Evolutionary conservation across 2,329 filamentous ascomycete genomes (phyloP), one percentile per base, ranked within the genome.

Genomic region (Pseudogymnoascus sp.): DNA sequence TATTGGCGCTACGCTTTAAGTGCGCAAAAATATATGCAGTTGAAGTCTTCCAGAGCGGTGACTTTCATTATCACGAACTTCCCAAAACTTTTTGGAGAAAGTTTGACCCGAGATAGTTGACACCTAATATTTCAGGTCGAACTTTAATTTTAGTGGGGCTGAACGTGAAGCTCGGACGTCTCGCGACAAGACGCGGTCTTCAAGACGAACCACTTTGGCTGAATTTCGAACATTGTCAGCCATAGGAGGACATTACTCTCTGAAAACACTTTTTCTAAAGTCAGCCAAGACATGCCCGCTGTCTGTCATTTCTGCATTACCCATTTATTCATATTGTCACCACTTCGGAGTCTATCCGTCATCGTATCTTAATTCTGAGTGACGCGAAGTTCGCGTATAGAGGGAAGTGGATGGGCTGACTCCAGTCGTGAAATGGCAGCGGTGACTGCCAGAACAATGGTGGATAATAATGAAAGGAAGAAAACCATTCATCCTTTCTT

Each of bases 401-500:
- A 58, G 42, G 33, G 42, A 36, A 44, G 33, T 36, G 51, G 58
- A 64, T 58, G 48, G 35, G 51, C 27, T 35, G 13, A 21, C 38
- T 15, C 51, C 61, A 44, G 59, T 39, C 65, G 63, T 48, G 48
- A 33, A 55, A 72, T 72, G 70, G 70, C 71, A 65, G 68, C 68
- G 35, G 62, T 72, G 51, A 63, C 68, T 35, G 64, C 67, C 41
- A 68, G 64, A 67, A 69, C 65, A 39, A 69, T 71, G 69, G 68
- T 66, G 63, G 67, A 68, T 62, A 59, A 68, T 59, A 67, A 69
- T 61, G 66, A 71, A 41, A 65, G 67, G 33, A 63, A 61, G 41
- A 72, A 66, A 58, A 61, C 61, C 39, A 59, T 74, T 17, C 71
- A 70, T 65, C 69, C 72, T 48, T 66, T 73, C 10, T 73, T 73